Evolutionary conservation across 192 early-diverging fungal genomes (phyloP).

Genomic region (Rhizoclosmatium globosum): DNA sequence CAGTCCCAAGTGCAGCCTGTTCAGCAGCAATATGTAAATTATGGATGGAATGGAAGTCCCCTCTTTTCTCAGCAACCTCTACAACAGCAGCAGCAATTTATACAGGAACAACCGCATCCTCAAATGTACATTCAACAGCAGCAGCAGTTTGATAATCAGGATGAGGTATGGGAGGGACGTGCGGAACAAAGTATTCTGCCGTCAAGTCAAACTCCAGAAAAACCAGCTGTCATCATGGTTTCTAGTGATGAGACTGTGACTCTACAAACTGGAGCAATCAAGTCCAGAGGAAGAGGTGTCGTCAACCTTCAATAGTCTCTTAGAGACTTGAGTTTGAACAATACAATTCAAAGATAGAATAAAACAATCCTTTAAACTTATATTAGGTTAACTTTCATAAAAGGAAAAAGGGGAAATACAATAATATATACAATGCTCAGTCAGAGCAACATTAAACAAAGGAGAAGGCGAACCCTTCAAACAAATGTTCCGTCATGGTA

Average conservation of each 20-base stretch:
- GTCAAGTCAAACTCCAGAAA: neutral
- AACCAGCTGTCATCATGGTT: neutral
- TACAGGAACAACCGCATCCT: neutral
- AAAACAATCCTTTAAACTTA: neutral
- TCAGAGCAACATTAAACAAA: constrained; percentile 22
- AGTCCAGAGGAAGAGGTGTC: constrained; percentile 1
- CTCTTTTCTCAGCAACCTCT: neutral
- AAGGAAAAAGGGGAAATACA: neutral
- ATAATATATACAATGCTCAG: too few species aligned
- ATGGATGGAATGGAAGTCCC: too few species aligned
- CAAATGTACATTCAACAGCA: neutral
- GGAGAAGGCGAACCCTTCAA: constrained; percentile 44
- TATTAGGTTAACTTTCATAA: neutral
- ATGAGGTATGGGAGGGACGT: neutral
- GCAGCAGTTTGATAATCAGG: neutral
- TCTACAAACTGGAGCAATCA: neutral
- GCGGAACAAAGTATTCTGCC: neutral
- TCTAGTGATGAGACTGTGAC: neutral
- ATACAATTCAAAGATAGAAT: too few species aligned
- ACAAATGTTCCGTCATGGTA: constrained; percentile 55
- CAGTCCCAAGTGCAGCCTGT: neutral
- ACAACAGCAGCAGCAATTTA: neutral
- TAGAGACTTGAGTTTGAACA: too few species aligned
- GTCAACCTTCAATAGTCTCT: neutral
- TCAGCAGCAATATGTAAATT: too few species aligned